These are phyloP conservation scores for Fusarium burgessii DNA, from an alignment of 2,329 filamentous ascomycete species.

Conservation along the genomic window DNA sequence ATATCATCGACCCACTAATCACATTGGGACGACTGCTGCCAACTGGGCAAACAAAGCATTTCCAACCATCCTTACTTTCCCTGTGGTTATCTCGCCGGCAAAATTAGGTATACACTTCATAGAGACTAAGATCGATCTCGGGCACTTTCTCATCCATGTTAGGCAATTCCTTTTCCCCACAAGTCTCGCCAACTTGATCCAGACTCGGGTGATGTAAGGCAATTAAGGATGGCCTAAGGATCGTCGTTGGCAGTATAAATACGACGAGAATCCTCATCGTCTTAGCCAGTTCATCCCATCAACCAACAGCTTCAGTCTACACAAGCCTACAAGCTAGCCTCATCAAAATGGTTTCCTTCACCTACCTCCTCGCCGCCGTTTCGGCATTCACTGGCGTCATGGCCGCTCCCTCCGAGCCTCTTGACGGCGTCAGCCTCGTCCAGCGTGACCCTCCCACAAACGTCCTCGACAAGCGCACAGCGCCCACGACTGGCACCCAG, in stretches of 20 bases:
- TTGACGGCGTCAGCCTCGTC: background rate
- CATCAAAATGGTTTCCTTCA: constrained; percentile 42
- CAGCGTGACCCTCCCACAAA: background rate
- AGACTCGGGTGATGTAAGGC: background rate
- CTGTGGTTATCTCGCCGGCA: constrained; percentile 18
- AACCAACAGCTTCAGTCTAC: background rate
- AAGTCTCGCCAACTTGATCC: background rate
- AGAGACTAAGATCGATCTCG: constrained; percentile 1
- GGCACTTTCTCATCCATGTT: constrained; percentile 6
- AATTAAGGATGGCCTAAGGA: background rate
- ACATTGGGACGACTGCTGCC: background rate
- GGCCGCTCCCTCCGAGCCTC: constrained; percentile 28
- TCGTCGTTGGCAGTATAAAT: constrained; percentile 23
- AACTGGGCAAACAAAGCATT: background rate
- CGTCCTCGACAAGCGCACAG: constrained; percentile 48
- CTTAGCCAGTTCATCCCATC: background rate
- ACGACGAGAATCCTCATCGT: background rate
- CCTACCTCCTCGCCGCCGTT: constrained; percentile 37
- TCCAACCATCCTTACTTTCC: constrained; percentile 1
- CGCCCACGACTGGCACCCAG: constrained; percentile 52
- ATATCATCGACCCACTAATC: constrained; percentile 23
- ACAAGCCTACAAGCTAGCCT: background rate
- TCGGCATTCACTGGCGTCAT: constrained; percentile 35
- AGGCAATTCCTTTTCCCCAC: constrained; percentile 14
- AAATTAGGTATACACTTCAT: constrained; percentile 16